These are phyloP conservation scores for Termitomyces sp. DNA, from an alignment of 768 basidiomycete species.

Conservation along the genomic window DNA sequence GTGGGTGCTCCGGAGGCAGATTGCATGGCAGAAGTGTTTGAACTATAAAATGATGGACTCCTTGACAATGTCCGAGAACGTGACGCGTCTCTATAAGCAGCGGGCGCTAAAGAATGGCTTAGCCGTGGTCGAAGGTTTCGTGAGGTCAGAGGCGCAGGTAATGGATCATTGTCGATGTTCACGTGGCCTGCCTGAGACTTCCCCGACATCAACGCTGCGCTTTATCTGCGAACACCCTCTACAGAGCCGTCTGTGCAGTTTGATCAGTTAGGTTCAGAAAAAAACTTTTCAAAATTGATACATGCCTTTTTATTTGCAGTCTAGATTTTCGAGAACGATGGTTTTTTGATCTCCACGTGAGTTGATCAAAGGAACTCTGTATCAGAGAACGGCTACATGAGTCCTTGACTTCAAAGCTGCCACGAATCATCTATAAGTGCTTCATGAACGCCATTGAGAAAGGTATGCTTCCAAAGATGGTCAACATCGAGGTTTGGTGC, in stretches of 20 bases:
- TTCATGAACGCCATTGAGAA: neutral
- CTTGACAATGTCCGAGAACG: neutral
- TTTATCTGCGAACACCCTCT: slow-evolving; percentile 1
- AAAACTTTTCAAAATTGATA: neutral
- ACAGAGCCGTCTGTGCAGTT: slow-evolving; percentile 1
- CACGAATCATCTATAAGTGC: neutral
- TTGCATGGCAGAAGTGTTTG: slow-evolving; percentile 4
- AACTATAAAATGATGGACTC: neutral
- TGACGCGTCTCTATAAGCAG: neutral
- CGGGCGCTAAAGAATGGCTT: neutral
- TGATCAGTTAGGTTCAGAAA: neutral
- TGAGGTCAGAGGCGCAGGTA: slow-evolving; percentile 11
- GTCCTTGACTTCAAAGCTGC: neutral
- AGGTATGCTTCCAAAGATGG: neutral
- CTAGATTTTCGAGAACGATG: neutral
- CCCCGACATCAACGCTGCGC: slow-evolving; percentile 2
- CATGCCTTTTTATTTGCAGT: neutral
- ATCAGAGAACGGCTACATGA: neutral
- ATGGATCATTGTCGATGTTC: slow-evolving; percentile 6
- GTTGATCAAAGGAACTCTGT: neutral
- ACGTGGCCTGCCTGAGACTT: slow-evolving; percentile 13
- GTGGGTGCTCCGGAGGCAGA: neutral
- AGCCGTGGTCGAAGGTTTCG: slow-evolving; percentile 10
- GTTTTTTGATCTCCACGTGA: slow-evolving; percentile 3
- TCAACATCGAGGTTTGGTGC: neutral